A percentile compares a stretch with the other conserved stretches of the same genome.
phyloP scores from a whole-genome alignment of 208 protist genomes.

The Crithidia brevicula region DNA sequence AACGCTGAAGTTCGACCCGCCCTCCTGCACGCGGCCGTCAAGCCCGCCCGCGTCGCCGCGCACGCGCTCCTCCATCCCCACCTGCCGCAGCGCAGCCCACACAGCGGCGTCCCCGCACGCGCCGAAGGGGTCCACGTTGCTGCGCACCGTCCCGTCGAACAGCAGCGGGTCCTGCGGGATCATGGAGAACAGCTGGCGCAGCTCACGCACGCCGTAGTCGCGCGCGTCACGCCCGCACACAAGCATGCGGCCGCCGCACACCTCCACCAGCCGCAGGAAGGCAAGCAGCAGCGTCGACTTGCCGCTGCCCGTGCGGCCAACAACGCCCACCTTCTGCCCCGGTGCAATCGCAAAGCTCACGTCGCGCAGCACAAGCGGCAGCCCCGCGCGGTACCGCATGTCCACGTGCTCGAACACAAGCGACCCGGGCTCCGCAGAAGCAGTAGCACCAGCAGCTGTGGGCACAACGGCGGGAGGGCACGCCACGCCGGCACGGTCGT shows the following conservation, averaged over 20 bases:
- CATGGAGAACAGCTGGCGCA: conserved; percentile 79
- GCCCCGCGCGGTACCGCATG: conserved; percentile 69
- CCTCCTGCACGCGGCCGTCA: conserved; percentile 56
- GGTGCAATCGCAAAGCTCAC: conserved; percentile 56
- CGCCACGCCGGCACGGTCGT: background rate
- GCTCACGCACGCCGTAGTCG: conserved; percentile 40
- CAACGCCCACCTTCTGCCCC: conserved; percentile 81
- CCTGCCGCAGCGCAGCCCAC: conserved; percentile 53
- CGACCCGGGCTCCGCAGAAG: conserved; percentile 11
- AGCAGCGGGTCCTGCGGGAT: conserved; percentile 87
- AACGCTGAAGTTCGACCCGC: conserved; percentile 71
- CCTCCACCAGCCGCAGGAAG: conserved; percentile 69
- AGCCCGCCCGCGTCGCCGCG: conserved; percentile 29
- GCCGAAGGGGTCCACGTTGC: conserved; percentile 80
- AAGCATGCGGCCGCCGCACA: conserved; percentile 56
- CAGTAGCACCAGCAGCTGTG: background rate
- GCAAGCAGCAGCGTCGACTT: conserved; percentile 78
- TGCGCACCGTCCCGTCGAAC: conserved; percentile 78
- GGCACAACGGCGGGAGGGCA: too few species aligned
- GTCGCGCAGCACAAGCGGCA: conserved; percentile 71
- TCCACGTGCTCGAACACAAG: conserved; percentile 69
- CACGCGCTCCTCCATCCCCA: conserved; percentile 49
- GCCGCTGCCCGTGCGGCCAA: conserved; percentile 82
- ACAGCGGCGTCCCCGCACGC: conserved; percentile 42
- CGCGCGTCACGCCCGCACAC: conserved; percentile 44